Evolutionary conservation across 1,284 basidiomycete genomes (phyloP).

Genomic region (Mycosarcoma maydis): DNA sequence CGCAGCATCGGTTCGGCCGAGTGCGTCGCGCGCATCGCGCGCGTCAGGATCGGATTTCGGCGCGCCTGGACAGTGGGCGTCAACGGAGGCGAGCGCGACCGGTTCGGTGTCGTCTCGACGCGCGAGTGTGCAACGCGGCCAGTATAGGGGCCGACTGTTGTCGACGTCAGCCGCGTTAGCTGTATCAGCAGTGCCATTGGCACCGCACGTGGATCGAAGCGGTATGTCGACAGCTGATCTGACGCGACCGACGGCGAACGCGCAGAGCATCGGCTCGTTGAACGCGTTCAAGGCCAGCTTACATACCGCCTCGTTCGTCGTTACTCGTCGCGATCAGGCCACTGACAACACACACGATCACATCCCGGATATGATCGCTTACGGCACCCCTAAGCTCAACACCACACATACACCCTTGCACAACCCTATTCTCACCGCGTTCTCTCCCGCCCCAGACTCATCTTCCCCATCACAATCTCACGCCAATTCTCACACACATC

Average conservation of each 20-base stretch:
- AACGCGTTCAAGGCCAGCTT: constrained; percentile 11
- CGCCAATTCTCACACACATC: too few relatives aligned
- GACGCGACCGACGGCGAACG: neutral
- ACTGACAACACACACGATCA: neutral
- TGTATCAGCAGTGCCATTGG: constrained; percentile 2
- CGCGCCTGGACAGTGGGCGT: neutral
- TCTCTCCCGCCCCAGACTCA: too few relatives aligned
- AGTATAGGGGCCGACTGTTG: constrained; percentile 13
- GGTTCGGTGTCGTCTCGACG: constrained; percentile 1
- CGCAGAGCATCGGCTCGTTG: constrained; percentile 14
- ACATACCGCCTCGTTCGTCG: too few relatives aligned
- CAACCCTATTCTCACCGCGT: too few relatives aligned
- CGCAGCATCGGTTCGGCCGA: constrained; percentile 4
- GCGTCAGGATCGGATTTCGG: too few relatives aligned
- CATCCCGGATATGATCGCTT: constrained; percentile 15
- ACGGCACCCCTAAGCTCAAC: constrained; percentile 1
- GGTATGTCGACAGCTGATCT: neutral
- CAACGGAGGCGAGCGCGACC: neutral
- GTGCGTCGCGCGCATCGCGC: too few relatives aligned
- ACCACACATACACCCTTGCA: too few relatives aligned
- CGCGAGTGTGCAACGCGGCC: constrained; percentile 2
- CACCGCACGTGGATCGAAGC: constrained; percentile 17
- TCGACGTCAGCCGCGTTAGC: constrained; percentile 7
- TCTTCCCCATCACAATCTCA: too few relatives aligned
- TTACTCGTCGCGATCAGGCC: too few relatives aligned